These are phyloP conservation scores for Exophiala mesophila DNA, from an alignment of 2,329 filamentous ascomycete genomes.

Conservation along the genomic window DNA sequence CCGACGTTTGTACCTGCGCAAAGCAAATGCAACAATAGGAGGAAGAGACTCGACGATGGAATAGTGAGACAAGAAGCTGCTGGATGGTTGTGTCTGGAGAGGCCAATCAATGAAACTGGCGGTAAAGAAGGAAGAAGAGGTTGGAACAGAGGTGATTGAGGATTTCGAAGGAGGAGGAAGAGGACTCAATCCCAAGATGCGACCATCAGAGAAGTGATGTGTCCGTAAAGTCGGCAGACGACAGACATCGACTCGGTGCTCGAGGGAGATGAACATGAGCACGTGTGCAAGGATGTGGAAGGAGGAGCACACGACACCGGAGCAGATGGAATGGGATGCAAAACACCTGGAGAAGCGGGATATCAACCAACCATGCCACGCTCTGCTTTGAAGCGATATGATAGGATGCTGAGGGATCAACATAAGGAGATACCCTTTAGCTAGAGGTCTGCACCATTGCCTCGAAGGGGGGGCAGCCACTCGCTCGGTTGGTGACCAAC, in stretches of 20 bases:
- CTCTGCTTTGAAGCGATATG: slow-evolving; percentile 17
- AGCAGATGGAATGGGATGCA: not conserved
- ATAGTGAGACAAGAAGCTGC: not conserved
- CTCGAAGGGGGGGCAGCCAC: too few species aligned
- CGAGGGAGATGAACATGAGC: slow-evolving; percentile 14
- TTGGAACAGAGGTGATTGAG: too few species aligned
- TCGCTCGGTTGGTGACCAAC: too few species aligned
- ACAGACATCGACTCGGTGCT: slow-evolving; percentile 7
- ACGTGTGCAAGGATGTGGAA: slow-evolving; percentile 14
- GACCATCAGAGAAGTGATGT: not conserved
- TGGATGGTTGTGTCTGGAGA: not conserved
- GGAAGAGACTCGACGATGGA: too few species aligned
- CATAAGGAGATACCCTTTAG: too few species aligned
- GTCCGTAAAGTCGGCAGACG: slow-evolving; percentile 1
- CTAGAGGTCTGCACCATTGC: too few species aligned
- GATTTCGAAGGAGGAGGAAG: not conserved
- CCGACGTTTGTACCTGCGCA: too few species aligned
- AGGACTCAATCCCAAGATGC: not conserved
- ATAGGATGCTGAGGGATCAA: too few species aligned
- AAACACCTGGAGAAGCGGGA: not conserved
- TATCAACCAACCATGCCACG: slow-evolving; percentile 2
- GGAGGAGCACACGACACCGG: not conserved
- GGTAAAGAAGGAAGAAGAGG: too few species aligned
- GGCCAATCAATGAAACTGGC: not conserved
- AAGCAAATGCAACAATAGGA: too few species aligned